Base-by-base conservation (phyloP, 805 yeast genomes). In the Barnettozyma sucrosica region DNA sequence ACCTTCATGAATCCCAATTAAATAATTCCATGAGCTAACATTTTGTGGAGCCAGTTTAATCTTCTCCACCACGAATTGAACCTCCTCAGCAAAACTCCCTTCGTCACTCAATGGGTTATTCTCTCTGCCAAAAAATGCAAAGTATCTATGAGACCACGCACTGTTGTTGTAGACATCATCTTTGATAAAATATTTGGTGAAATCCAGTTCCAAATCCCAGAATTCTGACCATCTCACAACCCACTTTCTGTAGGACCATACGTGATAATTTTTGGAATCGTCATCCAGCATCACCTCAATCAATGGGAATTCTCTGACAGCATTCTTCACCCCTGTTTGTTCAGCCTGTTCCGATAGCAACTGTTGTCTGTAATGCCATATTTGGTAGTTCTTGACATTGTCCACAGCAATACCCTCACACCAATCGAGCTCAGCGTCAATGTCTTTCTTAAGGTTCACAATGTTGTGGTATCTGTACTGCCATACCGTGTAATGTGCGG, bases 401-500 rank as follows among this genome's bases (percentile, higher is more conserved):
- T 76, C 81, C 43, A 85, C 60, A 0, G 96, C 90, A 32, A 87
- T 68, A 30, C 71, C 71, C 57, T 87, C 93, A 52, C 89, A 74
- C 96, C 96, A 89, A 34, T 78, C 78, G 34, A 89, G 69, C 59
- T 92, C 96, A 14, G 70, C 66, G 13, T 67, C 56, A 21, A 71
- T 52, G 24, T 66, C 70, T 23, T 64, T 61, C 5, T 64, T 20
- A 36, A 82, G 51, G 26, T 66, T 54, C 21, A 59, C 56, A 21
- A 84, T 57, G 21, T 81, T 81, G 37, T 77, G 69, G 49, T 65
- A 80, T 24, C 92, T 65, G 64, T 80, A 86, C 43, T 75, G 76
- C 98, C 98, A 93, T 1, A 83, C 83, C 0, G 97, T 84, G 62
- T 93, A 93, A 64, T 92, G 96, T 0, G 97, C 95, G 0, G 97